Evolutionary conservation across 139 green algal genomes (phyloP), one percentile per base, ranked within the genome.

Genomic region (Chlamydomonas incerta): DNA sequence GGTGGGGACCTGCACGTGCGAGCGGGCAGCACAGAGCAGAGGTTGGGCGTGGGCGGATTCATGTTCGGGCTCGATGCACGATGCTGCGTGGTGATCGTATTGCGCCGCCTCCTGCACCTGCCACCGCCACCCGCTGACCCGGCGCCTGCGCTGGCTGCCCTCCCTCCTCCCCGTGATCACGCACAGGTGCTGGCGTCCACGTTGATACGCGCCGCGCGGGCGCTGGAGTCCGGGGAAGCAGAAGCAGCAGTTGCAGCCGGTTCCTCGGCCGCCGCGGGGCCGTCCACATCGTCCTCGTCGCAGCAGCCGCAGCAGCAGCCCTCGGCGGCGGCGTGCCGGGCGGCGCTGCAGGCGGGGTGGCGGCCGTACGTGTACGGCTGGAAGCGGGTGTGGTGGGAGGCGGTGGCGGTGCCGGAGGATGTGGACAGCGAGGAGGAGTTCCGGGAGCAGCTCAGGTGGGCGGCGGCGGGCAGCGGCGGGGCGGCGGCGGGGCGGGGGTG

Each of bases 311-410:
- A 31, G 23, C 50, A 21, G 73, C 73, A 34, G 50, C 47, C 41
- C 41, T 13, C 41, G 41, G 6, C 41, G 6, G 41, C 5, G 41
- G 80, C 28, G 34, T n/a, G 21, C 6, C 31, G 35, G 31, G 67
- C 63, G 9, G 93, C 91, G 13, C 83, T 98, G 80, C 46, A 71
- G 68, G 62, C 82, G 20, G 96, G 94, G 3, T 98, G 96, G 93
- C 47, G 88, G 86, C 96, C 96, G 0, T 97, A 94, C 63, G 72
- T 82, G 17, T 47, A 92, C 31, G 95, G 89, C n/a, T 92, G 93
- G 77, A 99, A 99, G 89, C 75, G 70, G 23, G 24, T 91, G 24
- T 99, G 96, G 96, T 99, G 97, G 97, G 94, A 99, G 67, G 73
- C 74, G 28, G 89, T 97, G 29, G 93, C 95, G 26, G 82, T 90